Base-by-base conservation (phyloP, 177 flowering plant species). In the Vitis hybrid region DNA sequence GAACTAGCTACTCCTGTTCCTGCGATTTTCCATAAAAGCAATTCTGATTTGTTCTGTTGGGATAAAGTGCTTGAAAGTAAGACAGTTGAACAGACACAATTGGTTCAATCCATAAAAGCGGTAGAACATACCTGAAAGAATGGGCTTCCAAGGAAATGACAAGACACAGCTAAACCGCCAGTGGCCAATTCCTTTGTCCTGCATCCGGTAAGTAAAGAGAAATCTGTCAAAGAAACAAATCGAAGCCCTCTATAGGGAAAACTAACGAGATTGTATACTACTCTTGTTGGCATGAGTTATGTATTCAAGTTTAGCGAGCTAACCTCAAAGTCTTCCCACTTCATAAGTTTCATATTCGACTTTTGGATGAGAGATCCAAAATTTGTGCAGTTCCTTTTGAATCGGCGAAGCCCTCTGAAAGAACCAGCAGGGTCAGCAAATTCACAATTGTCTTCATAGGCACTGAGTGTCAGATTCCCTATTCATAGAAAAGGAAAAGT, bases 401-500 rank as follows among this genome's bases (percentile, higher is more conserved):
- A 94, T 56, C 95, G 90, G 3, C 72, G 74, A 62, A 90, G 90
- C 56, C 98, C 97, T 83, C 56, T 82, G 72, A 94, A 92, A n/a
- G 98, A 94, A 65, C 97, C 95, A 1, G 97, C 98, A 21, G 98
- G 98, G 82, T 94, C 98, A 50, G 98, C 97, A 81, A 94, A 94
- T 71, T 94, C 97, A 65, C 98, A 92, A 17, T 90, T 81, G 63
- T 92, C 92, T 76, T 88, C 95, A 77, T 92, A 94, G 10, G 88
- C 97, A 74, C 77, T 73, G 12, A 82, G 83, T 6, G 97, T 86
- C 72, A 94, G 76, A 67, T 94, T 84, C 56, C 98, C 98, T 91
- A 75, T n/a, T 52, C 21, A 67, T 12, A 24, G 27, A 64, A 30
- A 64, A 51, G 35, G 48, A 35, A 35, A 6, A 35, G 46, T 35